Base-by-base conservation (phyloP, 192 early-diverging fungal species). In the Ambispora gerdemannii region DNA sequence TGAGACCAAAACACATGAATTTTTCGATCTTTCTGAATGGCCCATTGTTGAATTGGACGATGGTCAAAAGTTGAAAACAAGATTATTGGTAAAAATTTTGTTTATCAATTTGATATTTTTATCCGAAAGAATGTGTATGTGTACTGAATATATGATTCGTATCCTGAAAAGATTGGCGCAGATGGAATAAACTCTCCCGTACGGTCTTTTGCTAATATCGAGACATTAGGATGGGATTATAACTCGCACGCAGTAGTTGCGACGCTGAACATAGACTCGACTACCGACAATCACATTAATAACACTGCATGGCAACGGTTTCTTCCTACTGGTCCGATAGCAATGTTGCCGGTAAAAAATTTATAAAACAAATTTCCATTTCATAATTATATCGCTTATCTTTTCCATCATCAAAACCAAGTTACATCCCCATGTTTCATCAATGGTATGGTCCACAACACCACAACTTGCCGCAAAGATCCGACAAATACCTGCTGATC, bases 221-320 rank as follows among this genome's bases (percentile, higher is more conserved):
- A 90, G 20, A 88, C 88, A 0, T 76, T 90, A 33, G 94, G 95
- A 47, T 95, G 88, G 86, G 90, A 94, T 71, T 98, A 98, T 71
- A 75, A 79, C 34, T 88, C 93, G 35, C 86, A 88, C 51, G 95
- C 93, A 30, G 74, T 98, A 20, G 95, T 97, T 0, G 95, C 92
- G 7, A 96, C 92, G 13, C 70, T 98, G 27, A 74, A 90, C 50
- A 43, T 94, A 17, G 83, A 88, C 60, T 63, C 53, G 1, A 6
- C 13, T 19, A 50, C 60, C 30, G 69, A 73, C 35, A 86, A 92
- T 72, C 75, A 84, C 25, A 90, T 92, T 0, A 86, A 92, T 72
- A 76, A 84, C 25, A 90, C 92, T 0, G 94, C 95, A 3, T 98
- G 91, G 87, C 95, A 98, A 81, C 82, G 95, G 59, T 98, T 97